Conservation (phyloP, 1,284 basidiomycete species). For the Leccinum insigne region DNA sequence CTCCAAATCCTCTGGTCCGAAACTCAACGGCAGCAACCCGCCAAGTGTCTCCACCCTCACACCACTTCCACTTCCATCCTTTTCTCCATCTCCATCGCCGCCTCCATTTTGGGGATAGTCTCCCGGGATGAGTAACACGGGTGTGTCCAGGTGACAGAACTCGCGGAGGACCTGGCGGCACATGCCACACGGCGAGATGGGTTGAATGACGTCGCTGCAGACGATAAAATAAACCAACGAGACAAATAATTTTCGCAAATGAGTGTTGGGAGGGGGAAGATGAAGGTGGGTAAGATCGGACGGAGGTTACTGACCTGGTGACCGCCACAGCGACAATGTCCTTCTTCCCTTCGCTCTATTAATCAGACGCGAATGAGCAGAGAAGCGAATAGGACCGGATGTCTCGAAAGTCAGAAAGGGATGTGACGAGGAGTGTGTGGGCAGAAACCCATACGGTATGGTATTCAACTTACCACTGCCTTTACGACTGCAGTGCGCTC, state of each 20-base stretch:
- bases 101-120: constrained; percentile 52
- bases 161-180: constrained; percentile 93
- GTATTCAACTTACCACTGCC: constrained; percentile 56
- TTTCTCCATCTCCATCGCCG: neutral
- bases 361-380: neutral
- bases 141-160: constrained; percentile 77
- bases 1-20: constrained; percentile 64
- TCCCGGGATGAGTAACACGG: constrained; percentile 75
- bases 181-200: constrained; percentile 86
- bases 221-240: neutral
- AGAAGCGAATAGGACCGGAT: neutral
- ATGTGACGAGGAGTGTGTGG: neutral
- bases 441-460: neutral
- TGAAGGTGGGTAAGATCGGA: neutral
- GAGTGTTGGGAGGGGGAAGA: neutral
- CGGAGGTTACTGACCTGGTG: neutral
- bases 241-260: neutral
- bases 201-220: constrained; percentile 51
- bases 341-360: constrained; percentile 75
- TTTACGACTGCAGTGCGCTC: constrained; percentile 89
- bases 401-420: neutral
- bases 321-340: constrained; percentile 51
- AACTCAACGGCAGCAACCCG: constrained; percentile 83
- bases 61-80: neutral
- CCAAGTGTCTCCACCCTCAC: constrained; percentile 59